Evolutionary conservation across 352 stramenopile species (phyloP), one percentile per base, ranked within the genome.

Genomic region (Phytophthora tubulina): DNA sequence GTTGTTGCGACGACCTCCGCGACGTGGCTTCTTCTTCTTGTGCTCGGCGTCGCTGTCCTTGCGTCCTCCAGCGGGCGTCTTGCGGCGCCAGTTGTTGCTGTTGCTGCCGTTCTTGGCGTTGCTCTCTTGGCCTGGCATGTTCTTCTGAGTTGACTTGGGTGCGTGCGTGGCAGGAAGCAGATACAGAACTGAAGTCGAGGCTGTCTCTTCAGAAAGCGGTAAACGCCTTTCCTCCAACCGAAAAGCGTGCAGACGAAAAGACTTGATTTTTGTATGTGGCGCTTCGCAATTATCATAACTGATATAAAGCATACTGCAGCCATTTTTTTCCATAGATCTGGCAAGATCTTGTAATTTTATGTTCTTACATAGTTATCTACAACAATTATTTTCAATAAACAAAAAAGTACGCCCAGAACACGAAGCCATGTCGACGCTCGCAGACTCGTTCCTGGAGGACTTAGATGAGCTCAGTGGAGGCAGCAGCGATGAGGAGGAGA

Each of bases 401-500:
- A 30, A 32, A 33, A 11, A 32, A 39, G 21, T 27, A 27, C 21
- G 21, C 21, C 21, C 21, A 27, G 21, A 27, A 27, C 21, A 27
- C 21, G 21, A 27, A 27, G 21, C 21, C 33, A 96, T 96, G 89
- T 85, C 86, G 63, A 92, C 91, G 50, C 75, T 97, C 7, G 91
- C 91, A 6, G 91, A 95, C 70, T 96, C 90, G 35, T 97, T 97
- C 72, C 75, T 97, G 15, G 91, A 96, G 66, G 91, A 97, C 74
- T 77, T 97, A 42, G 91, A 97, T 67, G 88, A 97, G 63, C 88
- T 97, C 32, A 94, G 90, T 67, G 89, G 84, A 8, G 85, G 82
- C 15, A 95, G 88, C 70, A 89, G 86, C 63, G 84, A 85, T 21
- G 91, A 97, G 66, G 82, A 84, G 10, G 82, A 94, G 67, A 54